Evolutionary conservation across 768 basidiomycete species (phyloP).

Genomic region (Botryobasidium botryosum): DNA sequence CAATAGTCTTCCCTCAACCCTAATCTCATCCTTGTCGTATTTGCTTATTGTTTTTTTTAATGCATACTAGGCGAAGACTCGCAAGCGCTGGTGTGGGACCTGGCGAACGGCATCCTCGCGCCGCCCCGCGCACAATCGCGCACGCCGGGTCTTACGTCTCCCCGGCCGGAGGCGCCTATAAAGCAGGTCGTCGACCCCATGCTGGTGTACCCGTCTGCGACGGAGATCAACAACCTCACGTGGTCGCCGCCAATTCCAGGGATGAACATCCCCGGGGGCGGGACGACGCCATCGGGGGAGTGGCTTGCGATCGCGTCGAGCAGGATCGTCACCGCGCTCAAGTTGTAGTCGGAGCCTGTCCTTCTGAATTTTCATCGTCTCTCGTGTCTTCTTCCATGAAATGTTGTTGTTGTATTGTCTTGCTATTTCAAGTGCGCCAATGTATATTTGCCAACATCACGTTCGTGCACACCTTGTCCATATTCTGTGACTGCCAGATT

Average conservation of each 20-base stretch:
- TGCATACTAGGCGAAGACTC: constrained; percentile 64
- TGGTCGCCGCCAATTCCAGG: constrained; percentile 76
- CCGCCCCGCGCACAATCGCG: constrained; percentile 43
- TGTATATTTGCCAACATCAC: too few relatives aligned
- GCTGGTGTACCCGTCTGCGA: constrained; percentile 66
- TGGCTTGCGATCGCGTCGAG: constrained; percentile 79
- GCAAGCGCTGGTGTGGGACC: constrained; percentile 88
- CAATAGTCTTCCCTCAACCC: not conserved
- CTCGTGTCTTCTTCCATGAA: too few relatives aligned
- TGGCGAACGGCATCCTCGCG: constrained; percentile 43
- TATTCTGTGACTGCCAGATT: too few relatives aligned
- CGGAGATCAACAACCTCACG: constrained; percentile 67
- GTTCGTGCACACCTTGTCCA: too few relatives aligned
- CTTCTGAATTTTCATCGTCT: not conserved
- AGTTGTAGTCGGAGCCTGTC: constrained; percentile 35
- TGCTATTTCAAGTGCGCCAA: too few relatives aligned
- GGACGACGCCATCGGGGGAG: constrained; percentile 57
- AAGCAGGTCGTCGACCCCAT: constrained; percentile 50
- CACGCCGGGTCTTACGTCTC: constrained; percentile 1
- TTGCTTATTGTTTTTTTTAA: constrained; percentile 2
- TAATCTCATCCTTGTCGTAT: not conserved
- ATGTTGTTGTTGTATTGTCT: too few relatives aligned
- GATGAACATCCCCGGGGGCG: constrained; percentile 36
- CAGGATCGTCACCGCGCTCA: constrained; percentile 63
- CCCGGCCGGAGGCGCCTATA: constrained; percentile 49